Evolutionary conservation across 1,284 basidiomycete genomes (phyloP), one percentile per base, ranked within the genome.

Genomic region (Cryptococcus maquisensis): DNA sequence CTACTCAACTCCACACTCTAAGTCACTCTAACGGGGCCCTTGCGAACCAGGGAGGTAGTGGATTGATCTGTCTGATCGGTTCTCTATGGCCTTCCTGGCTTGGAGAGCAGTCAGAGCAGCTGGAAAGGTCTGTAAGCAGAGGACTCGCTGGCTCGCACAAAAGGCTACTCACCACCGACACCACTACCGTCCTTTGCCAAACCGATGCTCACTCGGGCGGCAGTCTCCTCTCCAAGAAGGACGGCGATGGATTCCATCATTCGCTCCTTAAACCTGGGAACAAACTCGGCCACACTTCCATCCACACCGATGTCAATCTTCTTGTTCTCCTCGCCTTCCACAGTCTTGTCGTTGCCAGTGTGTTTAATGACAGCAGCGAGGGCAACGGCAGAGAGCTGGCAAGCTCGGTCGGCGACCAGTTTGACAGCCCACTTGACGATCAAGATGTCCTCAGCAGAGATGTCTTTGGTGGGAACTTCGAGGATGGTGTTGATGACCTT

Each of bases 161-260:
- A 24, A 41, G 12, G 12, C 16, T 36, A 72, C 86, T 76, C 75
- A 93, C 90, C 91, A 69, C 95, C 95, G 39, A 95, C 92, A 50
- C 95, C 96, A 70, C 90, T 94, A 23, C 96, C 95, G 69, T 98
- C 96, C 77, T 96, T 98, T 4, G 95, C 95, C 65, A 97, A 75
- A 21, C 90, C 93, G 64, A 98, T 89, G 57, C 86, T 82, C 7
- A 96, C 84, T 37, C 84, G 79, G 67, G 83, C 80, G 77, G 92
- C 91, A 4, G 87, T 83, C 40, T 89, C 82, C 40, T 83, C 80
- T 7, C 95, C 93, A 12, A 98, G 82, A 35, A 98, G 68, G 2
- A 79, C 75, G n/a, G 82, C 78, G 47, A 98, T 74, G 0, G 90
- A 86, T 45, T 84, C 82, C 32, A 88, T 81, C 59, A 97, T 79